A percentile compares a stretch with the other conserved stretches of the same genome.
These are phyloP conservation scores for Millerago galiae DNA, from an alignment of 805 yeast genomes.

Conservation along the genomic window DNA sequence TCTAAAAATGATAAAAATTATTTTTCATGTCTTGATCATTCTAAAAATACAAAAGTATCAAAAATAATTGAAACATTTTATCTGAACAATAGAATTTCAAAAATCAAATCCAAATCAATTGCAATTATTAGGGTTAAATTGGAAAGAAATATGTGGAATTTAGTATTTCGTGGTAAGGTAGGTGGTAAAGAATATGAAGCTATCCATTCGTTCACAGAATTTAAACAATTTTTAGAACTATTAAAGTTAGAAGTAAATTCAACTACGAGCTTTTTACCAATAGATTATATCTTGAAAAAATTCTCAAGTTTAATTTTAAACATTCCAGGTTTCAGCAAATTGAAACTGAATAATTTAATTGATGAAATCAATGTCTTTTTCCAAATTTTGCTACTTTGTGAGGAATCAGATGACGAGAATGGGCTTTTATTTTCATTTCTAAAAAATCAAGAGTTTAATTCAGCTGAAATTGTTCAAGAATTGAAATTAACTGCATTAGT, in stretches of 20 bases:
- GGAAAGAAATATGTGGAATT: slow-evolving; percentile 25
- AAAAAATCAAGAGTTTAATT: slow-evolving; percentile 23
- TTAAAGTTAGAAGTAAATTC: slow-evolving; percentile 27
- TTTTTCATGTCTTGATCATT: slow-evolving; percentile 40
- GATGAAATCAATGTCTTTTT: slow-evolving; percentile 44
- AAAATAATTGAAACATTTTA: slow-evolving; percentile 26
- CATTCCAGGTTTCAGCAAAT: slow-evolving; percentile 32
- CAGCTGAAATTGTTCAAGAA: slow-evolving; percentile 30
- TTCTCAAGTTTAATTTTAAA: slow-evolving; percentile 17
- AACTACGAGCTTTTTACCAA: slow-evolving; percentile 29
- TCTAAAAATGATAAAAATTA: slow-evolving; percentile 22
- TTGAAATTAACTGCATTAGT: slow-evolving; percentile 20
- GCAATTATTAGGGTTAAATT: slow-evolving; percentile 31
- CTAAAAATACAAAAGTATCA: slow-evolving; percentile 33
- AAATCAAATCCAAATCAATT: slow-evolving; percentile 20
- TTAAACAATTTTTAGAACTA: slow-evolving; percentile 28
- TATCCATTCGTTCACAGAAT: slow-evolving; percentile 27
- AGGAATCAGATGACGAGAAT: slow-evolving; percentile 26
- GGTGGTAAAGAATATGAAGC: slow-evolving; percentile 10
- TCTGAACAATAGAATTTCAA: slow-evolving; percentile 17
- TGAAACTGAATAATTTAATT: slow-evolving; percentile 41
- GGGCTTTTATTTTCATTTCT: slow-evolving; percentile 39
- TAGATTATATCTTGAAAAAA: slow-evolving; percentile 17
- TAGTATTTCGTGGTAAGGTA: slow-evolving; percentile 21
- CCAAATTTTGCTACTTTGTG: slow-evolving; percentile 34